phyloP scores from a whole-genome alignment of 2,329 filamentous ascomycete genomes.

The Diplodia seriata region DNA sequence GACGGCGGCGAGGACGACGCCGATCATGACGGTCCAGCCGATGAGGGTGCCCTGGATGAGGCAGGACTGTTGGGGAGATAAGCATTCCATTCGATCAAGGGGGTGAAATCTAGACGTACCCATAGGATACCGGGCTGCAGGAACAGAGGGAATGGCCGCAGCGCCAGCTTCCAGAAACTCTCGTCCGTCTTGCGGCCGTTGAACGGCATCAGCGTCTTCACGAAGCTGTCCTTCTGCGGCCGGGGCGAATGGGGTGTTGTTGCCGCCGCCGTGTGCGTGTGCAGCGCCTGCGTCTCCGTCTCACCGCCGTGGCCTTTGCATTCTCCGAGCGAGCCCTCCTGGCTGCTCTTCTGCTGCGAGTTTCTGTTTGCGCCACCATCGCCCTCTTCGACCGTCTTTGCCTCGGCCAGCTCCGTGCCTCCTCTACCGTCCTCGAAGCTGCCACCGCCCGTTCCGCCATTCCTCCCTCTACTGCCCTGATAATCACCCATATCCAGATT shows the following conservation, averaged over 20 bases:
- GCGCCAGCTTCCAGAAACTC: slow-evolving; percentile 67
- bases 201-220: slow-evolving; percentile 71
- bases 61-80: slow-evolving; percentile 51
- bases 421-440: slow-evolving; percentile 14
- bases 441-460: not conserved
- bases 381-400: slow-evolving; percentile 10
- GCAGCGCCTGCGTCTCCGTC: not conserved
- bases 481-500: slow-evolving; percentile 69
- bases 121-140: slow-evolving; percentile 86
- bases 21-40: slow-evolving; percentile 94
- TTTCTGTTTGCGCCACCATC: not conserved
- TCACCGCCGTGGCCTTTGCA: not conserved
- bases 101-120: slow-evolving; percentile 44
- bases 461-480: not conserved
- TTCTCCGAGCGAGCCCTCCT: not conserved
- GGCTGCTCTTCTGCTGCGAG: slow-evolving; percentile 20
- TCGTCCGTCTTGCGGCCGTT: slow-evolving; percentile 84
- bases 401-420: slow-evolving; percentile 6
- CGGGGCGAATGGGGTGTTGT: not conserved
- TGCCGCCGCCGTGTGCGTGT: not conserved
- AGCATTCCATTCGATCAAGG: not conserved
- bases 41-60: slow-evolving; percentile 89
- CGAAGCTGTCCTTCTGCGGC: slow-evolving; percentile 62
- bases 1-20: slow-evolving; percentile 80
- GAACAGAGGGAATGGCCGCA: slow-evolving; percentile 82